phyloP scores from a whole-genome alignment of 2,329 filamentous ascomycete species.

The Tolypocladium tundrense region DNA sequence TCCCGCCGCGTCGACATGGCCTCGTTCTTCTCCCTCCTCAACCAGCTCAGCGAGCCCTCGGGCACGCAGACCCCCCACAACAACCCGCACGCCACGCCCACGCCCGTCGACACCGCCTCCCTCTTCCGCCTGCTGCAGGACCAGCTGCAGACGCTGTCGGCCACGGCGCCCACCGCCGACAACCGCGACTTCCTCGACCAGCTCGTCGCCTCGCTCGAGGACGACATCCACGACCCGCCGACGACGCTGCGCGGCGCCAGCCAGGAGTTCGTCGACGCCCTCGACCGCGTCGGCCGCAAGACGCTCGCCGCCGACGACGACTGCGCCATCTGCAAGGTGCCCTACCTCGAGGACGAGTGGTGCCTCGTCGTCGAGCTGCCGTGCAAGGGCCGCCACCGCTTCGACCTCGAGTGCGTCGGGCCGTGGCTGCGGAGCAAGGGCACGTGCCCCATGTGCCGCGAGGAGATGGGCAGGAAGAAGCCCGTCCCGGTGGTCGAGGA shows the following conservation, averaged over 20 bases:
- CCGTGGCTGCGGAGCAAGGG: slow-evolving; percentile 57
- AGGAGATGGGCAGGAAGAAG: slow-evolving; percentile 48
- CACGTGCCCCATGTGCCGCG: slow-evolving; percentile 53
- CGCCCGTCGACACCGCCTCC: slow-evolving; percentile 46
- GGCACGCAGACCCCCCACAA: slow-evolving; percentile 27
- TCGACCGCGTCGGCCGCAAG: slow-evolving; percentile 48
- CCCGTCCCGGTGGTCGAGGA: slow-evolving; percentile 32
- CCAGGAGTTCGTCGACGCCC: slow-evolving; percentile 47
- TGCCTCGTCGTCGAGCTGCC: slow-evolving; percentile 55
- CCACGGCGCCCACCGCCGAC: slow-evolving; percentile 34
- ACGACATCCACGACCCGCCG: slow-evolving; percentile 42
- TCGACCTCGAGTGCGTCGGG: slow-evolving; percentile 58
- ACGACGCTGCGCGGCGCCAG: slow-evolving; percentile 41
- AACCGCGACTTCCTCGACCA: slow-evolving; percentile 40
- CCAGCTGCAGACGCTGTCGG: slow-evolving; percentile 42
- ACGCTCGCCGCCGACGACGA: slow-evolving; percentile 37
- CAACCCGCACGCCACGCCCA: slow-evolving; percentile 49
- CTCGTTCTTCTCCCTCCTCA: slow-evolving; percentile 48
- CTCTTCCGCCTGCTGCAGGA: slow-evolving; percentile 50
- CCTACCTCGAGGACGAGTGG: slow-evolving; percentile 50
- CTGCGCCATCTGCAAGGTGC: slow-evolving; percentile 55
- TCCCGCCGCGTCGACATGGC: slow-evolving; percentile 53
- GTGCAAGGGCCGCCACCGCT: slow-evolving; percentile 47
- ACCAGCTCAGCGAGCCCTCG: slow-evolving; percentile 34
- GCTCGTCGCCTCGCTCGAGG: slow-evolving; percentile 37